Conservation (phyloP, 306 rosid genomes). For the Arachis stenosperma region DNA sequence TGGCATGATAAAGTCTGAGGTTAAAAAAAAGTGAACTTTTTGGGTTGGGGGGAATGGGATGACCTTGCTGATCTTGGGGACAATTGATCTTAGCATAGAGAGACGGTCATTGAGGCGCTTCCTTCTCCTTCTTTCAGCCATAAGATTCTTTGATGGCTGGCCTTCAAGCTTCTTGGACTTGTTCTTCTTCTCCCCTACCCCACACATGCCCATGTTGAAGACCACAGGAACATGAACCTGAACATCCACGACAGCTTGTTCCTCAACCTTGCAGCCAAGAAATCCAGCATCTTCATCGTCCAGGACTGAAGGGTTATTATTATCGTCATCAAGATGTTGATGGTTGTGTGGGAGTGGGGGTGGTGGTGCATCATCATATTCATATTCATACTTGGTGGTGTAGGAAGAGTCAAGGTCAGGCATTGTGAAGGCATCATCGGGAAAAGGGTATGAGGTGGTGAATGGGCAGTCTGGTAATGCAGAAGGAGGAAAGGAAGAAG, state of each 20-base stretch:
- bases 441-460: constrained; percentile 43
- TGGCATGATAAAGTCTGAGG: neutral
- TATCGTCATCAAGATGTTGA: no score
- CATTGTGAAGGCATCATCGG: constrained; percentile 52
- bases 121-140: constrained; percentile 76
- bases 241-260: constrained; percentile 43
- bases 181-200: constrained; percentile 48
- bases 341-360: constrained; percentile 29
- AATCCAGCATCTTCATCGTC: constrained; percentile 56
- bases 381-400: neutral
- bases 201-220: constrained; percentile 53
- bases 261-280: constrained; percentile 67
- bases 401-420: constrained; percentile 55
- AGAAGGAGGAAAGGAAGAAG: constrained; percentile 21
- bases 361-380: constrained; percentile 37
- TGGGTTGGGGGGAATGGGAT: neutral
- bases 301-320: neutral
- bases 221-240: constrained; percentile 46
- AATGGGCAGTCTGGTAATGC: constrained; percentile 51
- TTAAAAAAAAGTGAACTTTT: neutral
- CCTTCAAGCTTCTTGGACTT: constrained; percentile 63
- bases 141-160: constrained; percentile 72
- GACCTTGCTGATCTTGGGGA: constrained; percentile 80
- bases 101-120: constrained; percentile 72
- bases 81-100: constrained; percentile 78